Evolutionary conservation across 1,284 basidiomycete species (phyloP).

Genomic region (Rhodotorula mucilaginosa): DNA sequence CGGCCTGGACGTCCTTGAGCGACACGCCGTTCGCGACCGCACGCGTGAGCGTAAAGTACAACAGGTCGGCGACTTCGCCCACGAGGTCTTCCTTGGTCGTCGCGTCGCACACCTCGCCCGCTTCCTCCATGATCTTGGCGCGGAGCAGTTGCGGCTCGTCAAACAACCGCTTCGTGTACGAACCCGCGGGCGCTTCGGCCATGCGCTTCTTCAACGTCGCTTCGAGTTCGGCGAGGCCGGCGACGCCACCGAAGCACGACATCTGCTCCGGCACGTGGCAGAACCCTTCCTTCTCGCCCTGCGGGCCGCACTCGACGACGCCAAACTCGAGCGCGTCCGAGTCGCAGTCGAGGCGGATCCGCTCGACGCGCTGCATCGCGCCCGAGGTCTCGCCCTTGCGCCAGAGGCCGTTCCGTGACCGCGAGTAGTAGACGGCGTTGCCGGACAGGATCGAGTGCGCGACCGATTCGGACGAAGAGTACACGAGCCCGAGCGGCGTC

Average conservation of each 20-base stretch:
- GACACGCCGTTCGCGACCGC: conserved; percentile 82
- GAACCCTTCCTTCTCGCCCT: conserved; percentile 65
- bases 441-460: conserved; percentile 83
- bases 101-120: conserved; percentile 89
- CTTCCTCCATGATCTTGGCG: conserved; percentile 97
- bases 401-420: conserved; percentile 89
- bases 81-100: conserved; percentile 79
- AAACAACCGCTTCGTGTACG: conserved; percentile 89
- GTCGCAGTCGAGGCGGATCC: conserved; percentile 88
- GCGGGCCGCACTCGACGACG: conserved; percentile 77
- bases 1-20: conserved; percentile 79
- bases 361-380: conserved; percentile 81
- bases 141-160: conserved; percentile 74
- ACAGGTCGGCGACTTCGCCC: conserved; percentile 91
- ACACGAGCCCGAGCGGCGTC: conserved; percentile 86
- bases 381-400: conserved; percentile 95
- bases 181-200: conserved; percentile 76
- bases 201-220: conserved; percentile 72
- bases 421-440: conserved; percentile 92
- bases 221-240: conserved; percentile 80
- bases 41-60: conserved; percentile 87
- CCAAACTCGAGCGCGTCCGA: conserved; percentile 86
- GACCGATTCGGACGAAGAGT: conserved; percentile 88
- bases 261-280: conserved; percentile 63
- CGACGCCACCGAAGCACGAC: conserved; percentile 75